These are phyloP conservation scores for Thielaviopsis ethacetica DNA, from an alignment of 2,329 filamentous ascomycete genomes.

Conservation along the genomic window DNA sequence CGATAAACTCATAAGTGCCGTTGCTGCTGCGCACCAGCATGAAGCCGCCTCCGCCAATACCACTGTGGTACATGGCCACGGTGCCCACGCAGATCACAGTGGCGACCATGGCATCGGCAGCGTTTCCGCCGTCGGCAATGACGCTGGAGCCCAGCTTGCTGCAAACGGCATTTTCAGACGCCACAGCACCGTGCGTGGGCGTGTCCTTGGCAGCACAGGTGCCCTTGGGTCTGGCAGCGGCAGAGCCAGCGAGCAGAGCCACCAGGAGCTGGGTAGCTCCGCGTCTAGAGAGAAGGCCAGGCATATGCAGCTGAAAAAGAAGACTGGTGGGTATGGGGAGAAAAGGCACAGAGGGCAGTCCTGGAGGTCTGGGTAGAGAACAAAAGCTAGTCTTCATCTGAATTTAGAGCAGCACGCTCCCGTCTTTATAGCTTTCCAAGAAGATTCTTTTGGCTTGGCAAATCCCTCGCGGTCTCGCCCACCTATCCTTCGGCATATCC, in stretches of 20 bases:
- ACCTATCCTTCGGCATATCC: too few relatives aligned
- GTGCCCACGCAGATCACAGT: conserved; percentile 49
- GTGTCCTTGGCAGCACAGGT: background rate
- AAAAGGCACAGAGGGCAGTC: background rate
- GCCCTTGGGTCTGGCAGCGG: background rate
- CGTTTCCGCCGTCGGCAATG: conserved; percentile 44
- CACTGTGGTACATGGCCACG: conserved; percentile 48
- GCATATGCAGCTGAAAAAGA: background rate
- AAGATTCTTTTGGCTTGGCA: background rate
- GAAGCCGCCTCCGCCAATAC: conserved; percentile 68
- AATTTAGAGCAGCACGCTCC: background rate
- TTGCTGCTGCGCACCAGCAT: conserved; percentile 50
- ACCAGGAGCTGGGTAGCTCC: conserved; percentile 5
- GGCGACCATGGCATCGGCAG: conserved; percentile 48
- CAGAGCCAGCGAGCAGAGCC: conserved; percentile 1
- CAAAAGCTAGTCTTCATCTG: background rate
- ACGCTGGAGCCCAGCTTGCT: conserved; percentile 41
- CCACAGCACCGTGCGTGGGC: conserved; percentile 35
- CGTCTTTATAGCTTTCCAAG: background rate
- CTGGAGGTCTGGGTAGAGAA: background rate
- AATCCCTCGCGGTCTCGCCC: background rate
- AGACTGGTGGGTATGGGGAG: background rate
- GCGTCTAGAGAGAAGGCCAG: conserved; percentile 7
- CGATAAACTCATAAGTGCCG: conserved; percentile 60
- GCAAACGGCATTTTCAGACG: conserved; percentile 43